phyloP scores from a whole-genome alignment of 176 grass and related monocot species.

The Triticum timopheevii region DNA sequence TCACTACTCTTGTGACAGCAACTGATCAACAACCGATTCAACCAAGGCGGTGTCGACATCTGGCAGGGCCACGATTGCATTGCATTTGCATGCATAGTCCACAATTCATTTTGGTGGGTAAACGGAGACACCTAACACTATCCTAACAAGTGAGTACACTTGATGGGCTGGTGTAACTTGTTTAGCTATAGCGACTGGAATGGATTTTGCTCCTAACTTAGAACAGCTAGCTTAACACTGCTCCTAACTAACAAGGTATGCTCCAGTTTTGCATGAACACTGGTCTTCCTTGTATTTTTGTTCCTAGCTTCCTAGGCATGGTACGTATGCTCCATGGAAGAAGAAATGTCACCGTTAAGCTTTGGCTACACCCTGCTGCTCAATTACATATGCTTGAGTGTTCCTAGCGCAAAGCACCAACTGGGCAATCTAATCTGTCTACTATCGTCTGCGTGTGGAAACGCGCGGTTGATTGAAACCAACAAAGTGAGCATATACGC shows the following conservation, averaged over 20 bases:
- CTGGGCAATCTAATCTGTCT: neutral
- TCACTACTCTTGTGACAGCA: neutral
- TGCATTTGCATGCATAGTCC: neutral
- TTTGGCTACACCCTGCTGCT: neutral
- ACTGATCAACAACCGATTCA: neutral
- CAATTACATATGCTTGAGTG: neutral
- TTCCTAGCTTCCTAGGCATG: neutral
- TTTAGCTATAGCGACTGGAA: neutral
- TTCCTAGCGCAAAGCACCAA: neutral
- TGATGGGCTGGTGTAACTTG: neutral
- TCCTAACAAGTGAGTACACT: neutral
- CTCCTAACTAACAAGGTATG: neutral
- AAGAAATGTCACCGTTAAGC: neutral
- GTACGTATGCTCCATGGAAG: neutral
- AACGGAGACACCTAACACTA: conserved; percentile 3
- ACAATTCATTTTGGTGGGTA: neutral
- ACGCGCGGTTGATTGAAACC: neutral
- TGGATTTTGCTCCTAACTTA: neutral
- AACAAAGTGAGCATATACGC: neutral
- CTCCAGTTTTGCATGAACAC: too few relatives aligned
- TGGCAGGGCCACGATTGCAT: neutral
- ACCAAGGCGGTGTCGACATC: neutral
- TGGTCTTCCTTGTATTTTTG: too few relatives aligned
- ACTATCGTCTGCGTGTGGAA: neutral
- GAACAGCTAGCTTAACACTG: too few relatives aligned